A percentile compares a stretch with the other conserved stretches of the same genome.
phyloP scores from a whole-genome alignment of 73 alveolate genomes.

The Uronychia setigera region DNA sequence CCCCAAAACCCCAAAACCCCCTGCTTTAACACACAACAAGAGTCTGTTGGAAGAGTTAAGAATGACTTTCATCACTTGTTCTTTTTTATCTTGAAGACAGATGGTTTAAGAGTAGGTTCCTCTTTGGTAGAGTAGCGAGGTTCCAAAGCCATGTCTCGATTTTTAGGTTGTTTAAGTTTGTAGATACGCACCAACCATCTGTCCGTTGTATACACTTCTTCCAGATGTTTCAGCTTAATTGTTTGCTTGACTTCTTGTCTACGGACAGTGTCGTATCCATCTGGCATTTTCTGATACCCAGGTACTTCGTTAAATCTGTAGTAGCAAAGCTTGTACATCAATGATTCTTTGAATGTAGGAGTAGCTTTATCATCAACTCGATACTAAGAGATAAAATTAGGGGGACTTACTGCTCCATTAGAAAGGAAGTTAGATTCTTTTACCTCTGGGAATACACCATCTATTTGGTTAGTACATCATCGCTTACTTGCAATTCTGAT shows the following conservation, averaged over 20 bases:
- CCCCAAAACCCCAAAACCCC: constrained; percentile 1
- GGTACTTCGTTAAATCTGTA: constrained; percentile 83
- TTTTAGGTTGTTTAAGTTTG: constrained; percentile 26
- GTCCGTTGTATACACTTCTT: constrained; percentile 86
- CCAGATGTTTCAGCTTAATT: constrained; percentile 76
- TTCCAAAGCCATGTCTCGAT: constrained; percentile 9
- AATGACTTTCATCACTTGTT: background rate
- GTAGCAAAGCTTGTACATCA: constrained; percentile 83
- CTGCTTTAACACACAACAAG: background rate
- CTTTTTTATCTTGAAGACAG: background rate
- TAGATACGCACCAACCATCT: constrained; percentile 87
- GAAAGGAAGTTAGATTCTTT: constrained; percentile 75
- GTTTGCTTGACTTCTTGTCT: constrained; percentile 74
- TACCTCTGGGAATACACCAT: constrained; percentile 84
- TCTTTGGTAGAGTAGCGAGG: background rate
- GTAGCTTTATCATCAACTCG: constrained; percentile 82
- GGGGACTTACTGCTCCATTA: constrained; percentile 59
- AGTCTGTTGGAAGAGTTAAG: background rate
- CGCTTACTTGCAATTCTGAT: constrained; percentile 80
- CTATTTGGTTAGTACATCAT: background rate
- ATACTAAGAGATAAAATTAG: constrained; percentile 31
- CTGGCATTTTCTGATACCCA: constrained; percentile 66
- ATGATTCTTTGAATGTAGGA: constrained; percentile 76
- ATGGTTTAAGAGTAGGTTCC: background rate
- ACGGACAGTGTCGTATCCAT: constrained; percentile 89